Percentiles rank a stretch among this genome's conserved stretches.
Conservation (phyloP, 164 flowering plant species). For the Magnolia officinalis region DNA sequence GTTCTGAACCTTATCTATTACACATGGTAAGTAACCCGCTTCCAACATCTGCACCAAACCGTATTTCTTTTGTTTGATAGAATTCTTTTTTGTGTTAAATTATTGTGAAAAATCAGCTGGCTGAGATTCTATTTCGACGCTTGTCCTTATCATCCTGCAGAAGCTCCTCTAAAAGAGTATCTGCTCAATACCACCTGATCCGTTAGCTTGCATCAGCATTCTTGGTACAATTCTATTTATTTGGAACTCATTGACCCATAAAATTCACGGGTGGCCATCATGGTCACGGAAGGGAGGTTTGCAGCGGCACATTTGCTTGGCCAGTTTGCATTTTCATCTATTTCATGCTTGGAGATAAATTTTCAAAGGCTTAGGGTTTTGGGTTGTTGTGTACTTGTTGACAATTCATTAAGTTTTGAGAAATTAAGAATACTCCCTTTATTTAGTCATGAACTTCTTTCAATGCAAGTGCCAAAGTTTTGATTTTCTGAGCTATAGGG, state of each 20-base stretch:
- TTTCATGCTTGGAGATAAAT: neutral
- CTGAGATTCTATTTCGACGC: constrained; percentile 84
- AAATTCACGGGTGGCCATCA: neutral
- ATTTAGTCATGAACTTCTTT: neutral
- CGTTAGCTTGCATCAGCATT: constrained; percentile 19
- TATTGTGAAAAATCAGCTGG: constrained; percentile 42
- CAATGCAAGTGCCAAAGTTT: neutral
- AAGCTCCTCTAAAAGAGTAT: constrained; percentile 85
- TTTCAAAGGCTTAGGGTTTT: neutral
- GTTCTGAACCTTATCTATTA: constrained; percentile 74
- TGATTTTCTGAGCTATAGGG: neutral
- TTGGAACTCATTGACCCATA: neutral
- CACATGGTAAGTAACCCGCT: constrained; percentile 43
- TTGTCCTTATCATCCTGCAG: constrained; percentile 84
- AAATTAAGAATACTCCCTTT: too few species aligned
- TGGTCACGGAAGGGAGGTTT: neutral
- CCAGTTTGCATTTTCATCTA: neutral
- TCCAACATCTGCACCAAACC: neutral
- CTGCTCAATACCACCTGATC: constrained; percentile 88
- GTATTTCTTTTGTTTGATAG: neutral
- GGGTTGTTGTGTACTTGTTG: neutral
- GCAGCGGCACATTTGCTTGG: neutral
- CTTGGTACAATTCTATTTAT: neutral
- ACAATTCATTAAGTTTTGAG: neutral
- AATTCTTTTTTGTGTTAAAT: neutral